Evolutionary conservation across 1,284 basidiomycete species (phyloP), one percentile per base, ranked within the genome.

Genomic region (Heimioporus retisporus): DNA sequence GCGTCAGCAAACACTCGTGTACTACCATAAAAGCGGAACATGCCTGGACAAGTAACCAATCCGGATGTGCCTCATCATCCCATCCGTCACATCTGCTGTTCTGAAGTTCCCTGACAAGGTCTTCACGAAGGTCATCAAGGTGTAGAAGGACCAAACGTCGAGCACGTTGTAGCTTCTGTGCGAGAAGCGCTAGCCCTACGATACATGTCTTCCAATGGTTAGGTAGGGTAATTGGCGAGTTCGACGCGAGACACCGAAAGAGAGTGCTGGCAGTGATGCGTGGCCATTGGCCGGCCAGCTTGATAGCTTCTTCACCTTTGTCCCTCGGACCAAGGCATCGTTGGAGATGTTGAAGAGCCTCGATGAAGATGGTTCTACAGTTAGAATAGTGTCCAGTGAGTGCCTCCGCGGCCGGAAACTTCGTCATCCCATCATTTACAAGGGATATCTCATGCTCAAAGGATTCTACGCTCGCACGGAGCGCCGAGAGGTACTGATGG

Each of bases 21-120:
- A 28, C 28, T 28, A 28, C 35, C 10, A 40, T 40, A 18, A 23
- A 6, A 23, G 4, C 2, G 50, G 46, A 2, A 58, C 59, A 77
- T 25, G 83, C 81, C 77, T 86, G 83, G 21, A 86, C 77, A 16
- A 85, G 69, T 2, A 85, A 72, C 85, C 85, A 86, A 65, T 84
- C 83, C 3, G 77, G 68, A 61, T 78, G 61, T 13, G 44, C 31
- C 15, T 69, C 61, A 6, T 70, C 67, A 28, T 73, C 54, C 65
- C 71, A 64, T 8, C 59, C 65, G 35, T 74, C 59, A 40, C 61
- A 65, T 1, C 68, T 68, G 1, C 35, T 65, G 58, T 81, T 81
- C 43, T 71, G 66, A 14, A 79, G 59, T 62, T 84, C 84, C 68
- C 75, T 79, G 15, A 44, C 65, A 46, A 80, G 72, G 4, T 82